Evolutionary conservation across 148 eudicot species (phyloP).

Genomic region (Chenopodium formosanum): DNA sequence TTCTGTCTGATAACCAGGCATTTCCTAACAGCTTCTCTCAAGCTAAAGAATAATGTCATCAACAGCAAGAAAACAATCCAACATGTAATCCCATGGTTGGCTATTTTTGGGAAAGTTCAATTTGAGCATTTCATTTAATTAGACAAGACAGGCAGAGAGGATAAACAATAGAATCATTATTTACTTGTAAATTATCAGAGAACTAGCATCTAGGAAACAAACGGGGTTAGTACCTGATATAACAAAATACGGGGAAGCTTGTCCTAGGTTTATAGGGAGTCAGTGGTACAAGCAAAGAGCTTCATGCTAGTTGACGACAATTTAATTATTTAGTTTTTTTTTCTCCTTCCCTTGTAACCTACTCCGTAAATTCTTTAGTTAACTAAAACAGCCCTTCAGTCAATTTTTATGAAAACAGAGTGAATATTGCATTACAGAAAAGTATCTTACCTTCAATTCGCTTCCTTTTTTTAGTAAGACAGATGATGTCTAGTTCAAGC

Average conservation of each 20-base stretch:
- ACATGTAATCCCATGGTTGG: background rate
- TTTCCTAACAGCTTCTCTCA: slow-evolving; percentile 32
- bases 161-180: background rate
- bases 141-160: background rate
- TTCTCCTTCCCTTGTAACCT: background rate
- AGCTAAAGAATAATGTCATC: slow-evolving; percentile 17
- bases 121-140: background rate
- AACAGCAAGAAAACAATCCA: background rate
- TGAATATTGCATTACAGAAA: background rate
- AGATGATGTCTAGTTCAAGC: background rate
- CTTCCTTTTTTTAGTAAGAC: background rate
- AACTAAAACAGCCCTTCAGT: background rate
- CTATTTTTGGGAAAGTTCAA: background rate
- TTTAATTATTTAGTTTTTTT: slow-evolving; percentile 9
- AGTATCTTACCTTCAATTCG: too few relatives aligned
- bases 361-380: background rate
- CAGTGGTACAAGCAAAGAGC: slow-evolving; percentile 15
- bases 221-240: slow-evolving; percentile 3
- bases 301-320: slow-evolving; percentile 18
- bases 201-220: slow-evolving; percentile 17
- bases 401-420: background rate
- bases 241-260: slow-evolving; percentile 16
- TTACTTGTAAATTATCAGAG: slow-evolving; percentile 15
- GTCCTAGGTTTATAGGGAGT: slow-evolving; percentile 5
- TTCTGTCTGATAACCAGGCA: slow-evolving; percentile 47